phyloP scores from a whole-genome alignment of 2,329 filamentous ascomycete species.

The Aspergillus caelatus region DNA sequence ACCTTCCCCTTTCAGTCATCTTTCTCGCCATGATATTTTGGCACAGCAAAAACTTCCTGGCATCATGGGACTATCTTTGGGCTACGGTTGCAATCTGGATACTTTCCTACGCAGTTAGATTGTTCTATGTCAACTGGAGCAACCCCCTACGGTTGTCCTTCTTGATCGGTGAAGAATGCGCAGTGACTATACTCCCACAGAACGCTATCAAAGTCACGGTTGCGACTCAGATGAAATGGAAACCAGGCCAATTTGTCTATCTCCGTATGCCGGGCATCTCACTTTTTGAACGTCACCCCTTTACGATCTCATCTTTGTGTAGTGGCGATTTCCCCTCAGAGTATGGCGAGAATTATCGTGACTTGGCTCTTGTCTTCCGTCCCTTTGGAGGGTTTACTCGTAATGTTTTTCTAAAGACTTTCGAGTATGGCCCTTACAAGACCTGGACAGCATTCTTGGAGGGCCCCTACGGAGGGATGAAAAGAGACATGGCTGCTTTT shows the following conservation, averaged over 20 bases:
- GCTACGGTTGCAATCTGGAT: constrained; percentile 79
- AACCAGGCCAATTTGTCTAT: constrained; percentile 92
- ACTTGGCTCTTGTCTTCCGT: constrained; percentile 88
- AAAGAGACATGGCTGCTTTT: constrained; percentile 84
- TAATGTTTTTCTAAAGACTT: constrained; percentile 77
- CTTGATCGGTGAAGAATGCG: constrained; percentile 87
- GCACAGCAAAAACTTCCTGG: constrained; percentile 91
- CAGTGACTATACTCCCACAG: constrained; percentile 84
- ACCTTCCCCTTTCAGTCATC: constrained; percentile 77
- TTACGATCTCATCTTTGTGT: constrained; percentile 90
- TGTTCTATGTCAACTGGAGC: constrained; percentile 89
- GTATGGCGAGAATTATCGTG: constrained; percentile 83
- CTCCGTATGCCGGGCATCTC: constrained; percentile 92
- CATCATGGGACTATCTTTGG: constrained; percentile 87
- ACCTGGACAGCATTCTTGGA: constrained; percentile 92
- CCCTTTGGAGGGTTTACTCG: constrained; percentile 90
- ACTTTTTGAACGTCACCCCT: constrained; percentile 89
- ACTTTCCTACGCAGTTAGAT: constrained; percentile 70
- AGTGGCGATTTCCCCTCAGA: constrained; percentile 91
- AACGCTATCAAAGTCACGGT: constrained; percentile 96
- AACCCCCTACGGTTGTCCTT: constrained; percentile 78
- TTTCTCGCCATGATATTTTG: constrained; percentile 89
- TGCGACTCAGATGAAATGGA: constrained; percentile 90
- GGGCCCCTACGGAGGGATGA: constrained; percentile 94
- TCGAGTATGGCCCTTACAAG: constrained; percentile 85